These are phyloP conservation scores for Chloranthus sessilifolius DNA, from an alignment of 164 flowering plant species.

Conservation along the genomic window DNA sequence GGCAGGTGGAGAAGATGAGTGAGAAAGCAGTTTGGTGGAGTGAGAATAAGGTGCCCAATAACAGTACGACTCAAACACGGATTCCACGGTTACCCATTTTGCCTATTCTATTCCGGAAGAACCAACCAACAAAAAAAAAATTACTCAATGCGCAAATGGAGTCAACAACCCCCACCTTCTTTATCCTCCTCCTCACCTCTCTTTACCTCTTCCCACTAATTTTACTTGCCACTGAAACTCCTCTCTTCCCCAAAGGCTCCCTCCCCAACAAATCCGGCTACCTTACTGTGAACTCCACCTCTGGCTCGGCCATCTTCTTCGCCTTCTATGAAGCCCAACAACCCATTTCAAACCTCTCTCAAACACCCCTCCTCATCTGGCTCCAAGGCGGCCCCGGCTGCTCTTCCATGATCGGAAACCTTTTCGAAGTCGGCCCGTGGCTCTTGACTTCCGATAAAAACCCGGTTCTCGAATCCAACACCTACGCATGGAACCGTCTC, in stretches of 20 bases:
- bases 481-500: constrained; percentile 55
- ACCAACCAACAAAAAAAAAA: no score
- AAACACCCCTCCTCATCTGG: constrained; percentile 72
- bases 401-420: constrained; percentile 68
- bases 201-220: not conserved
- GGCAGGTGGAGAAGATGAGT: no score
- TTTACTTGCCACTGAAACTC: constrained; percentile 6
- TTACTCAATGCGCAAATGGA: no score
- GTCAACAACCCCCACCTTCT: no score
- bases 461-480: constrained; percentile 34
- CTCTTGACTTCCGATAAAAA: constrained; percentile 20
- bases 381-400: constrained; percentile 90
- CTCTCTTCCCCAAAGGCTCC: constrained; percentile 45
- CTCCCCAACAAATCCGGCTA: constrained; percentile 65
- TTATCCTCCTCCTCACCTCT: no score
- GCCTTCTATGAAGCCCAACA: constrained; percentile 66
- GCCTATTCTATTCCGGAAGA: no score
- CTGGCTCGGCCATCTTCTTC: constrained; percentile 56
- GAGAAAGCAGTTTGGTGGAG: no score
- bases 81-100: no score
- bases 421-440: constrained; percentile 71
- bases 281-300: constrained; percentile 41
- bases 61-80: no score
- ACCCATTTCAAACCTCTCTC: constrained; percentile 26
- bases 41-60: no score